These are phyloP conservation scores for Globisporangium middletonii DNA, from an alignment of 352 stramenopile genomes.

Conservation along the genomic window DNA sequence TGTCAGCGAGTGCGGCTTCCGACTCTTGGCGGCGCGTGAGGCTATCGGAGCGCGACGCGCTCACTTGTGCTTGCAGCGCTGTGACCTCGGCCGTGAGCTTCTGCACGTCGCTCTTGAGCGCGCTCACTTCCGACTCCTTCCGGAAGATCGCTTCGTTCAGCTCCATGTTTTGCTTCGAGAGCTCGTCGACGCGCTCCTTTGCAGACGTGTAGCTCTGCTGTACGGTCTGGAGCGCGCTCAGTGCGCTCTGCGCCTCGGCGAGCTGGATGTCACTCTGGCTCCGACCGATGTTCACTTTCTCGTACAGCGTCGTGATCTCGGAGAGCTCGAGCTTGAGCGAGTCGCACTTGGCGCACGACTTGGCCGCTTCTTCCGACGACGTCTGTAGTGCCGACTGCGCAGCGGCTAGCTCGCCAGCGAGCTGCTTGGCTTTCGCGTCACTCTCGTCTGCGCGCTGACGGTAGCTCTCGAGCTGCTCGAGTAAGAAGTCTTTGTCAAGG, in stretches of 20 bases:
- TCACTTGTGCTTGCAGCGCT: constrained; percentile 35
- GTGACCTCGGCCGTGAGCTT: constrained; percentile 33
- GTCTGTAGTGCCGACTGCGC: constrained; percentile 30
- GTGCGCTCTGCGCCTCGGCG: constrained; percentile 39
- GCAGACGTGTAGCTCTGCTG: constrained; percentile 31
- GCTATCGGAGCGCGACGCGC: constrained; percentile 33
- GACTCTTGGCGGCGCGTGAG: constrained; percentile 38
- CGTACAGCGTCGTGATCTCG: constrained; percentile 46
- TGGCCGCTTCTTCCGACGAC: constrained; percentile 25
- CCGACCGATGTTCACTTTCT: constrained; percentile 54
- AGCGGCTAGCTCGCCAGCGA: constrained; percentile 22
- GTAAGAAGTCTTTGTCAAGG: constrained; percentile 55
- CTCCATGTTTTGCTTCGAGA: constrained; percentile 46
- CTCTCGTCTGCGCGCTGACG: constrained; percentile 37
- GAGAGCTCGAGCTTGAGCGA: constrained; percentile 39
- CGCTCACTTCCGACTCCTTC: constrained; percentile 41
- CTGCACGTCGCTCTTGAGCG: constrained; percentile 37
- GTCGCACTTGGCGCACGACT: constrained; percentile 31
- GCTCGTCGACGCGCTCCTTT: constrained; percentile 36
- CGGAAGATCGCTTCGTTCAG: constrained; percentile 51
- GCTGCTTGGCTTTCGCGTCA: constrained; percentile 30
- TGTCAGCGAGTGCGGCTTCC: constrained; percentile 31
- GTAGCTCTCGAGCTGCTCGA: constrained; percentile 53
- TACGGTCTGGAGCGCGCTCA: constrained; percentile 31
- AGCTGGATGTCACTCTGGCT: constrained; percentile 54